Conservation (phyloP, 352 stramenopile genomes). For the Phytopythium helicoides region DNA sequence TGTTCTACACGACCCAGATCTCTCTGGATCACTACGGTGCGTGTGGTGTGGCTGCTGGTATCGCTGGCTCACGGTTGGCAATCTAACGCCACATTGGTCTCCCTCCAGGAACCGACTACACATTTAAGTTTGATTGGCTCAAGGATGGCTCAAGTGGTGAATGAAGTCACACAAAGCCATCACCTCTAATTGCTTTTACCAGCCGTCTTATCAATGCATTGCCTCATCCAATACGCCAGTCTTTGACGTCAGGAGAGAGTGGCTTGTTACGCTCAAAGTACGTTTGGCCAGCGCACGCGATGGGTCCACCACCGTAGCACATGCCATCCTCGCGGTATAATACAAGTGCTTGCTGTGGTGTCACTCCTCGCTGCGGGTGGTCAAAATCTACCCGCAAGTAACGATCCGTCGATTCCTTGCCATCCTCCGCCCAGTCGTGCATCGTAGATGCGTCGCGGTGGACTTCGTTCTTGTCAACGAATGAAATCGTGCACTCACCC, state of each 20-base stretch:
- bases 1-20: too few species aligned
- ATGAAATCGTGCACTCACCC: slow-evolving; percentile 57
- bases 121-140: too few species aligned
- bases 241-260: slow-evolving; percentile 39
- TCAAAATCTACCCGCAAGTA: slow-evolving; percentile 82
- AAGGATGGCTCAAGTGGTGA: too few species aligned
- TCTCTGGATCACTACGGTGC: too few species aligned
- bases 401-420: slow-evolving; percentile 1
- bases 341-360: slow-evolving; percentile 83
- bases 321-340: slow-evolving; percentile 79
- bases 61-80: too few species aligned
- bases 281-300: slow-evolving; percentile 53
- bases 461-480: slow-evolving; percentile 43
- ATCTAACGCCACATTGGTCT: too few species aligned
- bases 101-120: too few species aligned
- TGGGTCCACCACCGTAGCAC: slow-evolving; percentile 77
- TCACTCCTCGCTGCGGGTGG: slow-evolving; percentile 75
- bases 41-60: too few species aligned
- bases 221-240: too few species aligned
- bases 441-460: slow-evolving; percentile 32
- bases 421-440: slow-evolving; percentile 43
- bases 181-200: too few species aligned
- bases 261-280: slow-evolving; percentile 67
- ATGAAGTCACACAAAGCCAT: too few species aligned
- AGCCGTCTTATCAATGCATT: too few species aligned